These are phyloP conservation scores for Turnera subulata DNA, from an alignment of 345 rosid species.

Conservation along the genomic window DNA sequence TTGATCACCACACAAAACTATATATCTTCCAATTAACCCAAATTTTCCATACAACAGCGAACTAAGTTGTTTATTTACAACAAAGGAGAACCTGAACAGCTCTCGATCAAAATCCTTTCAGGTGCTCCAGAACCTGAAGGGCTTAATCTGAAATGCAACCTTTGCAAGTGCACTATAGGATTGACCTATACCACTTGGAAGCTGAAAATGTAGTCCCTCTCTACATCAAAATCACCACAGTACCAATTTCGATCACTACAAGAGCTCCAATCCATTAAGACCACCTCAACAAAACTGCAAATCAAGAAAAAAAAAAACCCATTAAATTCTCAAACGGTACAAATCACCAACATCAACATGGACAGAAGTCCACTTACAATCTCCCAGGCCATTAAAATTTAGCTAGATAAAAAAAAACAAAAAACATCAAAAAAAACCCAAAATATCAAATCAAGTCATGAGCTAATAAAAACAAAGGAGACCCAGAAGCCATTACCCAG, in stretches of 20 bases:
- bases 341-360: background rate
- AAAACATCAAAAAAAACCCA: background rate
- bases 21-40: slow-evolving; percentile 22
- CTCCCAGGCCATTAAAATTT: too few relatives aligned
- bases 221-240: slow-evolving; percentile 28
- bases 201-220: slow-evolving; percentile 24
- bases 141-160: background rate
- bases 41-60: slow-evolving; percentile 35
- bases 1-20: slow-evolving; percentile 12
- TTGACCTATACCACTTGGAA: slow-evolving; percentile 21
- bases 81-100: slow-evolving; percentile 2
- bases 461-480: slow-evolving; percentile 8
- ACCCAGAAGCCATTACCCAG: slow-evolving; percentile 10
- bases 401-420: background rate
- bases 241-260: slow-evolving; percentile 35
- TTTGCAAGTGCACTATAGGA: slow-evolving; percentile 2
- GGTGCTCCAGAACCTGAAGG: slow-evolving; percentile 3
- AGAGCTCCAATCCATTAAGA: slow-evolving; percentile 51
- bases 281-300: slow-evolving; percentile 36
- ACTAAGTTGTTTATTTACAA: slow-evolving; percentile 18
- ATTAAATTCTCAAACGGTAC: background rate
- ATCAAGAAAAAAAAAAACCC: slow-evolving; percentile 13
- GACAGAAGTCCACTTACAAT: background rate
- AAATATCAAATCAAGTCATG: background rate
- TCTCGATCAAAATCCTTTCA: background rate